These are phyloP conservation scores for Coemansia guatemalensis DNA, from an alignment of 192 early-diverging fungal species.

Conservation along the genomic window DNA sequence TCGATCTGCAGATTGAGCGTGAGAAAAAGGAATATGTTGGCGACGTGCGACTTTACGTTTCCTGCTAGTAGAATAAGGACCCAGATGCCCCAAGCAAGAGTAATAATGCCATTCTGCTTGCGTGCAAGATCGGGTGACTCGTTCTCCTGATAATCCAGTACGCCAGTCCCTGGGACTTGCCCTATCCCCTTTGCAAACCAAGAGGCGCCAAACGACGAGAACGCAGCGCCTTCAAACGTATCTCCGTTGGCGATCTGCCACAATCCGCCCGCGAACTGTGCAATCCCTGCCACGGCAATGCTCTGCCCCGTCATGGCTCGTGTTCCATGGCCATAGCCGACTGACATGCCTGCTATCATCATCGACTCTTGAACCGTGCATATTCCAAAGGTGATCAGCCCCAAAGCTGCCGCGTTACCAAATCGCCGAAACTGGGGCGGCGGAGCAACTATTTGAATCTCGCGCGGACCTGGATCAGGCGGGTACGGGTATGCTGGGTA, in stretches of 20 bases:
- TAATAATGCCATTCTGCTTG: slow-evolving; percentile 38
- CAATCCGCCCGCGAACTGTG: slow-evolving; percentile 35
- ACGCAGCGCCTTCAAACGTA: slow-evolving; percentile 50
- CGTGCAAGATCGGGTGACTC: slow-evolving; percentile 24
- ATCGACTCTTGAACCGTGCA: slow-evolving; percentile 49
- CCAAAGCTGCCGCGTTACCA: slow-evolving; percentile 46
- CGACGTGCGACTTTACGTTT: slow-evolving; percentile 46
- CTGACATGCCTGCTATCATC: slow-evolving; percentile 49
- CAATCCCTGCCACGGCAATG: slow-evolving; percentile 38
- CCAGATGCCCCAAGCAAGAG: slow-evolving; percentile 46
- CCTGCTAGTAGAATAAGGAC: slow-evolving; percentile 44
- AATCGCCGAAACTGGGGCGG: slow-evolving; percentile 51
- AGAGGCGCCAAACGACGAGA: slow-evolving; percentile 45
- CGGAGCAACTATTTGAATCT: slow-evolving; percentile 46
- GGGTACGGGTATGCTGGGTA: slow-evolving; percentile 13
- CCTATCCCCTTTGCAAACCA: slow-evolving; percentile 49
- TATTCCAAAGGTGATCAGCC: slow-evolving; percentile 46
- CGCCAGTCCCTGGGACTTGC: slow-evolving; percentile 29
- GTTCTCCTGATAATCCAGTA: slow-evolving; percentile 26
- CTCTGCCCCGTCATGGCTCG: slow-evolving; percentile 32
- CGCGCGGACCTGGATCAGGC: slow-evolving; percentile 13
- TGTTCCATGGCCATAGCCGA: slow-evolving; percentile 42
- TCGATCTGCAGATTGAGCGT: slow-evolving; percentile 43
- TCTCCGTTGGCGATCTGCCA: slow-evolving; percentile 56
- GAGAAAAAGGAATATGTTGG: slow-evolving; percentile 43